Conservation (phyloP, 73 alveolate species). For the Tetrahymena thermophila region DNA sequence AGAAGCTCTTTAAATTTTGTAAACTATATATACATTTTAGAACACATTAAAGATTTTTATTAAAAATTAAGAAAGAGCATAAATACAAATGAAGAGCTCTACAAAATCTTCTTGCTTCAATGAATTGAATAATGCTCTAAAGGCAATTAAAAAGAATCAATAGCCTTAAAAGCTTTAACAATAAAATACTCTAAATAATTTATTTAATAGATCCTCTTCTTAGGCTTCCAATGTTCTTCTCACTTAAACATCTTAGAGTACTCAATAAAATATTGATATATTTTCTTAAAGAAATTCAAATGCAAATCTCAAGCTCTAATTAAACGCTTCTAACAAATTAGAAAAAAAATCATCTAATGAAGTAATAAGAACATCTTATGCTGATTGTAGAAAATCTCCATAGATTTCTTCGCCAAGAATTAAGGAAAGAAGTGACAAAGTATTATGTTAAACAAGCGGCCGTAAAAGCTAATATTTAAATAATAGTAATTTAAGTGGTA, state of each 20-base stretch:
- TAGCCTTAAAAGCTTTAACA: background rate
- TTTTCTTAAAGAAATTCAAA: background rate
- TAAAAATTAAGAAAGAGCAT: background rate
- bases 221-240: background rate
- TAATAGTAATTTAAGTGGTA: background rate
- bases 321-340: background rate
- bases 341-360: background rate
- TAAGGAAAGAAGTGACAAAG: background rate
- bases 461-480: background rate
- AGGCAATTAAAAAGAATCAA: background rate
- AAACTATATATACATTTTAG: background rate
- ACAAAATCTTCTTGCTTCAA: background rate
- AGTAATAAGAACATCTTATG: background rate
- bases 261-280: background rate
- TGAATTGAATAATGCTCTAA: background rate
- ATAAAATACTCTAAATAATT: background rate
- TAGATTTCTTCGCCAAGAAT: background rate
- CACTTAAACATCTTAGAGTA: background rate
- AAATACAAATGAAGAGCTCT: background rate
- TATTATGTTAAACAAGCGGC: background rate
- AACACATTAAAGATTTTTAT: background rate
- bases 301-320: background rate
- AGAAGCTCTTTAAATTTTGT: background rate
- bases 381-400: background rate
- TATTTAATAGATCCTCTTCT: background rate